Base-by-base conservation (phyloP, 495 filamentous ascomycete genomes). In the Penicillium atrosanguineum region DNA sequence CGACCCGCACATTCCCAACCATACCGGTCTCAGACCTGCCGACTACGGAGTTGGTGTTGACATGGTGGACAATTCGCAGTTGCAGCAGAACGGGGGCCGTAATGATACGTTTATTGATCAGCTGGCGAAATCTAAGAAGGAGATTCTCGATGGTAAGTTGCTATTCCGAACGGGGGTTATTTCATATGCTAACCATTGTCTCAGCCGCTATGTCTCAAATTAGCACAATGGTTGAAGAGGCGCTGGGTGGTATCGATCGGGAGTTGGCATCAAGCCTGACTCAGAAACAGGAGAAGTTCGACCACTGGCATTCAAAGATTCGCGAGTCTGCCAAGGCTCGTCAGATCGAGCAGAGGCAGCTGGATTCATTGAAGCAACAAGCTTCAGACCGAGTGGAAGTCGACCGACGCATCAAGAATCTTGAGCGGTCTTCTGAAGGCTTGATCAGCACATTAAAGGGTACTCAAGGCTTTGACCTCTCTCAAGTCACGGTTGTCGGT, bases 11-110 rank as follows among this genome's bases (percentile, higher is more conserved):
- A 92, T 98, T 61, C 80, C 91, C 1, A 98, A 97, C 63, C 84
- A 88, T 37, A 89, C 89, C 25, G 92, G 92, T 19, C 79, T 96
- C 11, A 80, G 87, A 49, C 91, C 94, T 14, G 78, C 87, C 20
- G 94, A 97, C 65, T 97, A 97, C 71, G 94, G 94, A 8, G 88
- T 98, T 19, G 91, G 90, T 29, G 83, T 82, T n/a, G 78, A 84
- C 29, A 84, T 77, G 58, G 76, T 78, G 8, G 70, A 73, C 19
- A 69, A 70, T 50, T 59, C 67, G 3, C 76, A 77, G 28, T 70
- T 71, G 67, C 77, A 72, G 70, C 78, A 72, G 79, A 67, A 59
- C 70, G 69, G 57, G 61, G 76, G 63, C 46, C 63, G 67, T 20
- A 68, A 57, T 40, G 73, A 75, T 57, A 68, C 79, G 50, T 88